A percentile compares a stretch with the other conserved stretches of the same genome.
These are phyloP conservation scores for Fraxinus greggii DNA, from an alignment of 305 asterid genomes.

Conservation along the genomic window DNA sequence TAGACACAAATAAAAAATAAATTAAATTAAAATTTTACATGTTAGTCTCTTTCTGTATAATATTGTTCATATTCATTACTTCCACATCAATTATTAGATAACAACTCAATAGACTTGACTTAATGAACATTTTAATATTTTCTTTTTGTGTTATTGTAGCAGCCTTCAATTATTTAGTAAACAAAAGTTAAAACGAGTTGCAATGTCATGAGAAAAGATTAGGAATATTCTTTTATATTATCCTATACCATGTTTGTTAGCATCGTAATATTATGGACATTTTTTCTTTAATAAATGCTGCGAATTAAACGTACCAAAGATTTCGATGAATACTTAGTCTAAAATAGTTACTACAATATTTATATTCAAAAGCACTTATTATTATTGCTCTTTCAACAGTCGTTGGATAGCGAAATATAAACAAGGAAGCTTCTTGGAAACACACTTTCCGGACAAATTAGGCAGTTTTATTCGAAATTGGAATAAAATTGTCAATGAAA, in stretches of 20 bases:
- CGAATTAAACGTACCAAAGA: neutral
- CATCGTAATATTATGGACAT: neutral
- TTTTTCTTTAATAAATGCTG: neutral
- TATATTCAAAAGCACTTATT: neutral
- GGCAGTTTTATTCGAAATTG: neutral
- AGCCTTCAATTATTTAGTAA: neutral
- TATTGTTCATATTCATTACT: neutral
- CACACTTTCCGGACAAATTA: neutral
- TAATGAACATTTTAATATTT: neutral
- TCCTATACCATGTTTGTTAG: neutral
- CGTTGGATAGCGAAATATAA: neutral
- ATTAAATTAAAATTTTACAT: neutral
- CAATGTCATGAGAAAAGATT: neutral
- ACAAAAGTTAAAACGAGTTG: neutral
- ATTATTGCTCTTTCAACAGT: neutral
- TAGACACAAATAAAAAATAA: neutral
- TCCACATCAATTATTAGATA: neutral
- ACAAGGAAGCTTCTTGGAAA: conserved; percentile 21
- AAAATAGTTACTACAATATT: neutral
- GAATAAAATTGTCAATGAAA: neutral
- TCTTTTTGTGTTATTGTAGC: neutral
- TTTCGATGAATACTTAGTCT: neutral
- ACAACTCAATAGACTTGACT: neutral
- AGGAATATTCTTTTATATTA: neutral
- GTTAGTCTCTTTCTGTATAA: neutral